phyloP scores from a whole-genome alignment of 2,329 filamentous ascomycete genomes.

The Magnaporthiopsis rhizophila region DNA sequence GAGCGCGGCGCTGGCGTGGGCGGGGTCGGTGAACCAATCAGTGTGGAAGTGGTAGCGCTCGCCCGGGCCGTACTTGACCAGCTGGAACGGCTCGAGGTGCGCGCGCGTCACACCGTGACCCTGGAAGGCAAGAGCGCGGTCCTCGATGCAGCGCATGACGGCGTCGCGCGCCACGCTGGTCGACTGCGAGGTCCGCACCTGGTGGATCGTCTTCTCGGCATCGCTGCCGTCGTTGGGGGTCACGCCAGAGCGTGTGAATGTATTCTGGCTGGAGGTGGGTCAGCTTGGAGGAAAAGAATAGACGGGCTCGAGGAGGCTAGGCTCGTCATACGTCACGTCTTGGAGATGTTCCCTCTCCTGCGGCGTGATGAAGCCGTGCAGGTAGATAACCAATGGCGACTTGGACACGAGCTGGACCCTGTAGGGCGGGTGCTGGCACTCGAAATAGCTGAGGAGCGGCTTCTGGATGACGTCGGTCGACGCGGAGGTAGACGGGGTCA shows the following conservation, averaged over 20 bases:
- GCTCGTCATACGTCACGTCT: conserved; percentile 27
- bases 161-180: conserved; percentile 34
- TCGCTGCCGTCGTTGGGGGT: conserved; percentile 15
- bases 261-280: conserved; percentile 25
- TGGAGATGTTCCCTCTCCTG: conserved; percentile 34
- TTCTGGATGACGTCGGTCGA: conserved; percentile 4
- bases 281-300: background rate
- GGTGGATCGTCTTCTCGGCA: conserved; percentile 23
- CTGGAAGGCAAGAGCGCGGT: conserved; percentile 37
- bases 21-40: conserved; percentile 38
- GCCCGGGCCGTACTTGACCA: conserved; percentile 36
- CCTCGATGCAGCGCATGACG: conserved; percentile 37
- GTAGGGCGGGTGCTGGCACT: conserved; percentile 23
- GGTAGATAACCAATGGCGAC: conserved; percentile 41
- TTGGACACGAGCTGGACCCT: conserved; percentile 35
- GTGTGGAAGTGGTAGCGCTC: conserved; percentile 42
- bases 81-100: conserved; percentile 38
- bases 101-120: conserved; percentile 29
- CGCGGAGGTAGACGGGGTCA: background rate
- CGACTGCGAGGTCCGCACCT: conserved; percentile 37
- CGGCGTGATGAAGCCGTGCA: conserved; percentile 35
- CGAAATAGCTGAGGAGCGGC: conserved; percentile 4
- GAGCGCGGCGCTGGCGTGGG: conserved; percentile 26
- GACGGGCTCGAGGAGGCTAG: background rate
- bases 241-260: conserved; percentile 35